These are phyloP conservation scores for Dryas drummondii DNA, from an alignment of 306 rosid species.

Conservation along the genomic window DNA sequence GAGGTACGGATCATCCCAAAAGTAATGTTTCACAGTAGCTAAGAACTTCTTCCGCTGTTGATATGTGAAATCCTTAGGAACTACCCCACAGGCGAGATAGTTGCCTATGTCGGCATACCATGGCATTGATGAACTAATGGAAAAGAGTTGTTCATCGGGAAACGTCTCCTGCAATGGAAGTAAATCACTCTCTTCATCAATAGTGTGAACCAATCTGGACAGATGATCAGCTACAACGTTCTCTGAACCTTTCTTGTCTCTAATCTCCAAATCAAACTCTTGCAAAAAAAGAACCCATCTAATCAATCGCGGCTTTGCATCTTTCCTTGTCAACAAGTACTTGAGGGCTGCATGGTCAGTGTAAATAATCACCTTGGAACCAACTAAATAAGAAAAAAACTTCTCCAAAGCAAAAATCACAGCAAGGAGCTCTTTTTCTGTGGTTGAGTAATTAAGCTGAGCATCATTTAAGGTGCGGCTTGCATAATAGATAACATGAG, in stretches of 20 bases:
- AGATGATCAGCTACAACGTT: not conserved
- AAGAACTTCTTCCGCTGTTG: not conserved
- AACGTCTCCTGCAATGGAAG: not conserved
- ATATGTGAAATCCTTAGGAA: not conserved
- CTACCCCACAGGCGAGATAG: not conserved
- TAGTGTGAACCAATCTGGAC: not conserved
- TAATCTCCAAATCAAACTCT: not conserved
- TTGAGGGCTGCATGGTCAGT: not conserved
- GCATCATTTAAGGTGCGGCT: too few relatives aligned
- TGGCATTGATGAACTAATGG: not conserved
- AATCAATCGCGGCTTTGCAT: not conserved
- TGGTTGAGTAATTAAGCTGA: not conserved
- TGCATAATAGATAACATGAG: too few relatives aligned
- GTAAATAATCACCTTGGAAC: not conserved
- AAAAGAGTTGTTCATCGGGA: not conserved
- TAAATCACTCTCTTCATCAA: not conserved
- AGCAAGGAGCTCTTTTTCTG: not conserved
- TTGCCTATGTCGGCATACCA: not conserved
- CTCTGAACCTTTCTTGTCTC: not conserved
- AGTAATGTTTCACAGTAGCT: not conserved
- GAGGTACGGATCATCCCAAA: not conserved
- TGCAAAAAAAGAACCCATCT: not conserved
- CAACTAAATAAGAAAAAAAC: not conserved
- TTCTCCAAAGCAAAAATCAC: constrained; percentile 8
- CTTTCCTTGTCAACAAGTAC: not conserved